Evolutionary conservation across 2,329 filamentous ascomycete genomes (phyloP).

Genomic region (Penicillium oxalicum): DNA sequence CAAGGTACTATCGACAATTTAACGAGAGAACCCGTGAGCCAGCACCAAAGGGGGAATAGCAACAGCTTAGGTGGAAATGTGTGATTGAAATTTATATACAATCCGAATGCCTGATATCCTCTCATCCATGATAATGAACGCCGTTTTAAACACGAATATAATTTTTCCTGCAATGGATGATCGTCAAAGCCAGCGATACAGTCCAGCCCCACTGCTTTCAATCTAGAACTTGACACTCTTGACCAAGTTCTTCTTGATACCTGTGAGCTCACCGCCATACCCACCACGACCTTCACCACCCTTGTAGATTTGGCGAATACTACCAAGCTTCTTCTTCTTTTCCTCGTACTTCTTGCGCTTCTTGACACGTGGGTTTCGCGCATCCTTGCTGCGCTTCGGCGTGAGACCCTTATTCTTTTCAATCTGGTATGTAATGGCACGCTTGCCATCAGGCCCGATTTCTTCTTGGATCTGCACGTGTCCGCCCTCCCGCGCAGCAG

Average conservation of each 20-base stretch:
- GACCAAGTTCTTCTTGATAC: constrained; percentile 89
- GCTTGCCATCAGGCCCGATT: constrained; percentile 76
- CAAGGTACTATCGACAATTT: too few relatives aligned
- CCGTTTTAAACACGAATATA: constrained; percentile 12
- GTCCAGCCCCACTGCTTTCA: background rate
- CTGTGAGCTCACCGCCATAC: constrained; percentile 86
- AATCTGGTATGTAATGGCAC: constrained; percentile 88
- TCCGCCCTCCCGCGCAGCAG: constrained; percentile 51
- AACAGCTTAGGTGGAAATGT: constrained; percentile 8
- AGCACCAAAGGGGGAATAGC: too few relatives aligned
- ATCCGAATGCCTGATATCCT: constrained; percentile 21
- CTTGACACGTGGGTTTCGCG: constrained; percentile 92
- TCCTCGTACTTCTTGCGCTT: constrained; percentile 94
- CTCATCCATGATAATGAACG: constrained; percentile 15
- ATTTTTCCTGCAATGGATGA: constrained; percentile 12
- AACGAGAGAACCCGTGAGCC: too few relatives aligned
- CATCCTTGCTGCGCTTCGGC: constrained; percentile 86
- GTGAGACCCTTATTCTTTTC: constrained; percentile 96
- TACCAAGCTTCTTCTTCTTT: constrained; percentile 94
- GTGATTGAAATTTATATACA: constrained; percentile 21
- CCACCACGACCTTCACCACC: constrained; percentile 77
- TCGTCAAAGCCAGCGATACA: constrained; percentile 4
- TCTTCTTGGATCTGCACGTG: constrained; percentile 61
- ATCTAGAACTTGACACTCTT: constrained; percentile 86
- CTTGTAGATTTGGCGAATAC: constrained; percentile 79